Base-by-base conservation (phyloP, 192 early-diverging fungal species). In the Coemansia sp. region DNA sequence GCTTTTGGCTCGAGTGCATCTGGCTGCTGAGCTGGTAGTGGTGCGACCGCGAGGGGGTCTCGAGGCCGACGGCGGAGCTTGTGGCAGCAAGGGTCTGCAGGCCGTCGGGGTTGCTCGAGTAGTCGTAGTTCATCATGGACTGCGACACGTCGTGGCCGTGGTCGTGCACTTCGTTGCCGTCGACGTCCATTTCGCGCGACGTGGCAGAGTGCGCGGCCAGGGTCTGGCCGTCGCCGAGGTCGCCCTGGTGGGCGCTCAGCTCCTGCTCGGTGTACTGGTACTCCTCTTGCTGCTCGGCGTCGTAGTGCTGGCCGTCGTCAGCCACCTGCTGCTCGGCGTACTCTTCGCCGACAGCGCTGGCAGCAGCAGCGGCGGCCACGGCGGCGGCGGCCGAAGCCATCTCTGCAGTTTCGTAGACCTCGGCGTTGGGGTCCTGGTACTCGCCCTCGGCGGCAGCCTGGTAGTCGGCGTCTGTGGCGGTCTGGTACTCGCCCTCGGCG, bases 1-100 rank as follows among this genome's bases (percentile, higher is more conserved):
- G 71, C 71, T 80, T 80, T 55, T 73, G 70, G 55, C 50, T 43
- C n/a, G 42, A 30, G 61, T 68, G 67, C 61, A 67, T 52, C 18
- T 41, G 54, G 57, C 61, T 61, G 60, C 42, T 48, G 22, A 67
- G 24, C 24, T 57, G 49, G 41, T 60, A 46, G 62, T 60, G 64
- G 27, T 45, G 27, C 30, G 45, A 47, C 22, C n/a, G 48, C 51
- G 49, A 55, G 10, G 60, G 59, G 7, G 71, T 74, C 30, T 37
- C 48, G 56, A 71, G 76, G 39, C 56, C 62, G 4, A 73, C 71
- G 13, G 71, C 76, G 2, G 71, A 73, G 76, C 69, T 79, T 19
- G 71, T 80, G 33, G 77, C 71, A 23, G 77, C 77, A 55, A 80
- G 63, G 17, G 77, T 80, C 67, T 74, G 63, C 50, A 80, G 71